These are phyloP conservation scores for Fusarium drepaniforme DNA, from an alignment of 2,329 filamentous ascomycete species.

Conservation along the genomic window DNA sequence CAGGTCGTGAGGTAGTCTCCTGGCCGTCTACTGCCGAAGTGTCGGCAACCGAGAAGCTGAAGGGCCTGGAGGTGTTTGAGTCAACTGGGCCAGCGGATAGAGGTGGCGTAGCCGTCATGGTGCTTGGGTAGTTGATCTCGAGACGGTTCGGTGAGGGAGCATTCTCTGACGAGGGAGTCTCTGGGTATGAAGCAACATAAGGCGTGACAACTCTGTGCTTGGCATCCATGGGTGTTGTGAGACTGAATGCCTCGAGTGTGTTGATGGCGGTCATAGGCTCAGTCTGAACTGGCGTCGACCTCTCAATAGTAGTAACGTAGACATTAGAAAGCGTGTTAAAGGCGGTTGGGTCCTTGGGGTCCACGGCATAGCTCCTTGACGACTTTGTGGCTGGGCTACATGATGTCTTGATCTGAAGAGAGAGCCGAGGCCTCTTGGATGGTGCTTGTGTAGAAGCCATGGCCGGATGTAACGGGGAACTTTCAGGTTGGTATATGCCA, in stretches of 20 bases:
- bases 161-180: slow-evolving; percentile 66
- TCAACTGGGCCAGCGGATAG: slow-evolving; percentile 67
- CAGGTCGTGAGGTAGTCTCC: slow-evolving; percentile 17
- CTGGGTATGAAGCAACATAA: slow-evolving; percentile 60
- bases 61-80: slow-evolving; percentile 54
- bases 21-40: slow-evolving; percentile 27
- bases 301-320: slow-evolving; percentile 72
- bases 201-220: slow-evolving; percentile 57
- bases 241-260: slow-evolving; percentile 50
- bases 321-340: slow-evolving; percentile 77
- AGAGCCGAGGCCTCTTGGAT: slow-evolving; percentile 67
- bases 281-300: slow-evolving; percentile 62
- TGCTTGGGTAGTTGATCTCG: slow-evolving; percentile 64
- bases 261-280: slow-evolving; percentile 65
- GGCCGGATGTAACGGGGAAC: slow-evolving; percentile 17
- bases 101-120: slow-evolving; percentile 71
- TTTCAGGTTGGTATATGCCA: slow-evolving; percentile 7
- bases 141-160: slow-evolving; percentile 61
- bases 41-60: slow-evolving; percentile 59
- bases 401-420: slow-evolving; percentile 65
- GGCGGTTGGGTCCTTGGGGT: slow-evolving; percentile 70
- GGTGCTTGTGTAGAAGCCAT: slow-evolving; percentile 55
- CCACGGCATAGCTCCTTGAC: slow-evolving; percentile 51
- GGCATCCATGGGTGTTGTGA: slow-evolving; percentile 46
- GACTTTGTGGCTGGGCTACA: slow-evolving; percentile 53